Conservation (phyloP, 2,329 filamentous ascomycete genomes). For the Amylocarpus encephaloides region DNA sequence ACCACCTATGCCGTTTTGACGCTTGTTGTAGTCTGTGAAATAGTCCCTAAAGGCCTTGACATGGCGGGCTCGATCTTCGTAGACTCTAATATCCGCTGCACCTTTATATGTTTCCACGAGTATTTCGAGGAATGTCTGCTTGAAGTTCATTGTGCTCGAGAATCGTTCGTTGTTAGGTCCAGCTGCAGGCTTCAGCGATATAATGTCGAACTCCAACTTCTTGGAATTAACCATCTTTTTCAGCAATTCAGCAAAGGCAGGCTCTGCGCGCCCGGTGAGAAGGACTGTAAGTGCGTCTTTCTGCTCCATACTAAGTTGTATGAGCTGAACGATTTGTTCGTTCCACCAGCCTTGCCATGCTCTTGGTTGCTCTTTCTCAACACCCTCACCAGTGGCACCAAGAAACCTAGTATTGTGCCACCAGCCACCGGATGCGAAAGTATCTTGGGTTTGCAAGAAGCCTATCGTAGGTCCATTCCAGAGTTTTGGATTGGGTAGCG, state of each 20-base stretch:
- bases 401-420: conserved; percentile 92
- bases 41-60: conserved; percentile 81
- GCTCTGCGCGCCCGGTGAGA: conserved; percentile 78
- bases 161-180: conserved; percentile 77
- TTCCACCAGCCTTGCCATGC: conserved; percentile 98
- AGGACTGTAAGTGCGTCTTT: conserved; percentile 80
- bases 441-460: conserved; percentile 66
- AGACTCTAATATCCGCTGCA: conserved; percentile 75
- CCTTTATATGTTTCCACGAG: conserved; percentile 79
- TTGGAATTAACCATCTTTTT: conserved; percentile 74
- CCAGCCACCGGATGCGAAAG: conserved; percentile 82
- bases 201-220: conserved; percentile 78
- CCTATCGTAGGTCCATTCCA: conserved; percentile 79
- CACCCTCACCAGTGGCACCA: conserved; percentile 74
- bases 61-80: conserved; percentile 61
- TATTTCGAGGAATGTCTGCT: conserved; percentile 74
- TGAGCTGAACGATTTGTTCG: conserved; percentile 76
- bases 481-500: conserved; percentile 78
- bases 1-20: conserved; percentile 42
- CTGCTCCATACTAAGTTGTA: conserved; percentile 73
- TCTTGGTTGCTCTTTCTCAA: conserved; percentile 72
- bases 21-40: conserved; percentile 68
- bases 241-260: conserved; percentile 69
- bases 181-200: conserved; percentile 78
- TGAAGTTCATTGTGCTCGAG: conserved; percentile 81